Conservation (phyloP, 1,139 yeast genomes). For the Suhomyces coccinellae region DNA sequence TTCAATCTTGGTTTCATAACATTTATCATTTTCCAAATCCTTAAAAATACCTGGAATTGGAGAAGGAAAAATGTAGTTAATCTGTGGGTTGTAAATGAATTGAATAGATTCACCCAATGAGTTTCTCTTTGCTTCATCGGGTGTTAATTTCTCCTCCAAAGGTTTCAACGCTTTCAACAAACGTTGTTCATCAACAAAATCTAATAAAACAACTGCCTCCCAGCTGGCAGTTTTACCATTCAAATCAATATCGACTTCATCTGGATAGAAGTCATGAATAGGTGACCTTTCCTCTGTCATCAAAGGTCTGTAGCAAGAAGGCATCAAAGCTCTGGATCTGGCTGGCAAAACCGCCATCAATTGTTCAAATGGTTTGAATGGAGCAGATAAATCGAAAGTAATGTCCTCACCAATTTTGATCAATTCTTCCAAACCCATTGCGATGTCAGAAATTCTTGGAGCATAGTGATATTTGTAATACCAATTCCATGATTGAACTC, state of each 20-base stretch:
- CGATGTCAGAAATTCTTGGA: constrained; percentile 87
- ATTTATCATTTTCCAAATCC: constrained; percentile 76
- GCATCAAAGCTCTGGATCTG: constrained; percentile 80
- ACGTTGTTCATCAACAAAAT: constrained; percentile 85
- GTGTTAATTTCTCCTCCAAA: constrained; percentile 55
- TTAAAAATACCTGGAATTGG: constrained; percentile 78
- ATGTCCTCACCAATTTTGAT: constrained; percentile 42
- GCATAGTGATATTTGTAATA: constrained; percentile 85
- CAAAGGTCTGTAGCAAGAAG: constrained; percentile 70
- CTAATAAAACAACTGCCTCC: constrained; percentile 97
- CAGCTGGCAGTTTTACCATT: constrained; percentile 95
- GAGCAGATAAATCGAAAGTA: constrained; percentile 66
- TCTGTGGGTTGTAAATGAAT: constrained; percentile 77
- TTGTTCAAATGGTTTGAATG: constrained; percentile 93
- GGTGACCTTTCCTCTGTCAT: constrained; percentile 93
- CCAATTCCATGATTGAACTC: constrained; percentile 96
- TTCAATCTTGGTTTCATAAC: constrained; percentile 58
- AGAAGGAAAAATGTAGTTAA: constrained; percentile 65
- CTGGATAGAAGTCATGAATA: constrained; percentile 87
- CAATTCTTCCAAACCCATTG: constrained; percentile 62
- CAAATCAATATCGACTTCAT: constrained; percentile 82
- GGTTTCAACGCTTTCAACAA: constrained; percentile 71
- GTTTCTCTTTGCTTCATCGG: constrained; percentile 74
- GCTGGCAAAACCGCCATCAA: constrained; percentile 98
- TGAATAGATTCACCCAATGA: constrained; percentile 66